These are phyloP conservation scores for Crithidia expoeki DNA, from an alignment of 208 protist genomes.

Conservation along the genomic window DNA sequence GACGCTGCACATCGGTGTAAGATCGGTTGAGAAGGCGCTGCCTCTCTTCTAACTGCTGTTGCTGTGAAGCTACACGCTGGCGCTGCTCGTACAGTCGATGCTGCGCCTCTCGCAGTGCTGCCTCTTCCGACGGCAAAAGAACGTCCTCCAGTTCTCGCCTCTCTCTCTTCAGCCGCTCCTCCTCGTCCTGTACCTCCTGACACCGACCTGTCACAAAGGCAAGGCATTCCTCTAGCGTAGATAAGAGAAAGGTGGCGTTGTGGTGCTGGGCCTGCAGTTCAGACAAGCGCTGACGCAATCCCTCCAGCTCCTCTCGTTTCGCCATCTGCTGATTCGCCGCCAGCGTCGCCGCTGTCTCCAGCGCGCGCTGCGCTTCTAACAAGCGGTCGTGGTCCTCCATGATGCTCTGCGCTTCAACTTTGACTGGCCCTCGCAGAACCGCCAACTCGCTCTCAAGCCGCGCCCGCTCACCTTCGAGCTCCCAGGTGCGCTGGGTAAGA, in stretches of 20 bases:
- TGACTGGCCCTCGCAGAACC: slow-evolving; percentile 33
- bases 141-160: slow-evolving; percentile 19
- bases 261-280: slow-evolving; percentile 29
- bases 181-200: neutral
- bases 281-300: slow-evolving; percentile 12
- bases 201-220: neutral
- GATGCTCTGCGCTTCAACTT: slow-evolving; percentile 33
- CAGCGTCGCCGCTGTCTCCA: slow-evolving; percentile 30
- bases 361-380: slow-evolving; percentile 32
- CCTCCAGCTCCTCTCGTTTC: slow-evolving; percentile 29
- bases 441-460: slow-evolving; percentile 45
- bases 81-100: slow-evolving; percentile 15
- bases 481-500: slow-evolving; percentile 25
- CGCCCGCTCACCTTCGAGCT: slow-evolving; percentile 40
- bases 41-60: slow-evolving; percentile 9
- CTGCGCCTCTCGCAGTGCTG: slow-evolving; percentile 12
- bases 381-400: slow-evolving; percentile 31
- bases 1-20: slow-evolving; percentile 24
- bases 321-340: slow-evolving; percentile 25
- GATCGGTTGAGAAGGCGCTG: slow-evolving; percentile 4
- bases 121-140: slow-evolving; percentile 10
- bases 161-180: neutral
- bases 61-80: neutral
- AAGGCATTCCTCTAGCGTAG: slow-evolving; percentile 20
- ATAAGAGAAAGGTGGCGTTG: slow-evolving; percentile 16